Percentiles rank a stretch among this genome's conserved stretches.
Evolutionary conservation across 805 yeast genomes (phyloP).

Genomic region (Debaryomyces tyrocola): DNA sequence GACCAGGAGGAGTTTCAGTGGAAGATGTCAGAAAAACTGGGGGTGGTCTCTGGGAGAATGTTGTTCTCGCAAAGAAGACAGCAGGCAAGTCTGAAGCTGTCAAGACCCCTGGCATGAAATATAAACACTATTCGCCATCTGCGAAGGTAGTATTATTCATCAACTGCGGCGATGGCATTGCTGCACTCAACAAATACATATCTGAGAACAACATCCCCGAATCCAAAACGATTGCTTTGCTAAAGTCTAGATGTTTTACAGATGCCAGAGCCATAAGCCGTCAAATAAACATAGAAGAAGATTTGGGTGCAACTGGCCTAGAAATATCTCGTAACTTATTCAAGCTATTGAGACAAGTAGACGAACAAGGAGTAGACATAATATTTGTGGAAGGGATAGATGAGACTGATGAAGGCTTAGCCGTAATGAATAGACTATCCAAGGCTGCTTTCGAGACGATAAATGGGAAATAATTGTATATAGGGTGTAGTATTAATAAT

Average conservation of each 20-base stretch:
- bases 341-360: slow-evolving; percentile 70
- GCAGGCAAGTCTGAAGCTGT: slow-evolving; percentile 69
- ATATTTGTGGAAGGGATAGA: slow-evolving; percentile 84
- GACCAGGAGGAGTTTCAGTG: slow-evolving; percentile 92
- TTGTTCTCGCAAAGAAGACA: slow-evolving; percentile 62
- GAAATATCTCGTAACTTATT: slow-evolving; percentile 79
- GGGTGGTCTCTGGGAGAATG: slow-evolving; percentile 65
- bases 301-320: slow-evolving; percentile 46
- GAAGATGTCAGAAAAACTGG: slow-evolving; percentile 71
- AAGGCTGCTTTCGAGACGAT: slow-evolving; percentile 73
- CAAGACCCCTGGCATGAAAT: slow-evolving; percentile 97
- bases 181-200: slow-evolving; percentile 30
- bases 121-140: slow-evolving; percentile 89
- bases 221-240: slow-evolving; percentile 49
- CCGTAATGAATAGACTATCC: slow-evolving; percentile 86
- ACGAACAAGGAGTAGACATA: slow-evolving; percentile 61
- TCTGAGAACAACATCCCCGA: slow-evolving; percentile 9
- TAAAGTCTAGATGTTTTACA: slow-evolving; percentile 43
- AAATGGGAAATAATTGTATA: background rate
- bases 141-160: slow-evolving; percentile 75
- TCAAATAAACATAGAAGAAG: slow-evolving; percentile 24
- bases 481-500: background rate
- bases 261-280: slow-evolving; percentile 15
- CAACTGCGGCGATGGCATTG: slow-evolving; percentile 46
- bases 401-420: slow-evolving; percentile 80